Evolutionary conservation across 2,329 filamentous ascomycete genomes (phyloP), one percentile per base, ranked within the genome.

Genomic region (Colletotrichum kahawae): DNA sequence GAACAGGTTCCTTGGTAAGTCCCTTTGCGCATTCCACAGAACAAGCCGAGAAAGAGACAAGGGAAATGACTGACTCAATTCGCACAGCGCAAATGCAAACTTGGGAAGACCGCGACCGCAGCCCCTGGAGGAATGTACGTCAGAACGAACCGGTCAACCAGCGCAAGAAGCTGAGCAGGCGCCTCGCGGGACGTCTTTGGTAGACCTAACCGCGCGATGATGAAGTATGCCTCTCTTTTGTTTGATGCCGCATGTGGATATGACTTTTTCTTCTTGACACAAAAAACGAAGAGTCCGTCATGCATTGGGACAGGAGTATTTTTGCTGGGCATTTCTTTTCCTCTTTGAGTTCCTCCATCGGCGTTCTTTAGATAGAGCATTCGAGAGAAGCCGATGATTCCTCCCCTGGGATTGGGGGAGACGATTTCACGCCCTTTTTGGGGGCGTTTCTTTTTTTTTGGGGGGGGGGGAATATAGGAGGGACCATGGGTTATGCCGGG

Each of bases 1-100:
- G 91, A 91, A 92, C 80, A 90, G 87, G 85, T 88, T 92, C 76
- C 81, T 92, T 18, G 85, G 91, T 91, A 81, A 83, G 89, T 86
- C 77, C 56, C 66, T 16, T 74, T 27, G 66, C 12, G 71, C 4
- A 24, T 38, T 56, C 14, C 4, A 43, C 18, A 13, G 43, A 21
- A 48, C 18, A 43, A 43, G 38, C 8, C 5, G 38, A 48, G 16
- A 4, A 18, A 48, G 38, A 43, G 38, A 51, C 5, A 21, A 10
- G 24, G 10, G 38, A 14, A 21, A 33, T 24, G 7, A 24, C 27
- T 71, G 21, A 71, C 62, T 16, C n/a, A 14, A 14, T 27, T 74
- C n/a, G 4, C 29, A 33, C 59, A 91, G 89, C 84, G 29, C 88
- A 90, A 76, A 89, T 89, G 84, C 87, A 83, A 74, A 85, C 87